Base-by-base conservation (phyloP, 2,329 filamentous ascomycete species). In the Tolypocladium tundrense region DNA sequence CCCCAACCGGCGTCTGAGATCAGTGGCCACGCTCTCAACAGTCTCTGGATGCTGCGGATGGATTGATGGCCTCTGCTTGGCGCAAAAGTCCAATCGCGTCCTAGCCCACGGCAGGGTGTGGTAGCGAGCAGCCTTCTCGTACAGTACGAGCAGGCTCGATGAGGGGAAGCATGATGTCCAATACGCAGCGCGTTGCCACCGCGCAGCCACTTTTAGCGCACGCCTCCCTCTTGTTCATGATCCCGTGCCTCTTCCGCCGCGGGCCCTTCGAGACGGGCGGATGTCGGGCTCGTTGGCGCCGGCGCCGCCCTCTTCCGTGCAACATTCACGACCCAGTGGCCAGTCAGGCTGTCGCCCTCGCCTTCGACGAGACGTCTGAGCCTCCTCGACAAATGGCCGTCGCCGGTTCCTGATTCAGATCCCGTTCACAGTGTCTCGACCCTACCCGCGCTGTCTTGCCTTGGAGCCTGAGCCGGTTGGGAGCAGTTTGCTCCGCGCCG, bases 181-280 rank as follows among this genome's bases (percentile, higher is more conserved):
- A 50, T 33, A 35, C 54, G 27, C 37, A 51, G 42, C 31, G 35
- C 41, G 51, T 59, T 56, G 59, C 59, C 59, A 60, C 59, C 48
- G 21, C 31, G 57, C 59, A 57, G 59, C 59, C 59, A 60, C 53
- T 9, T 10, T 13, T 42, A 53, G 54, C 42, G 43, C 24, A 52
- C 40, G 50, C 55, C 39, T 40, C 27, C 45, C 43, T 50, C 54
- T 45, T 43, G 42, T 41, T 33, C 53, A 11, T 56, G 53, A 42
- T 54, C 53, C 39, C 39, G 53, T 54, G 39, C 39, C 42, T 24
- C 39, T 13, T 27, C 56, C 45, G 45, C 45, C 45, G 14, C 27
- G 3, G 45, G n/a, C 27, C 27, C 27, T 50, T 33, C 11, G 45
- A 31, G 27, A 50, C 14, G 14, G 27, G 27, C n/a, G 14, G 27